Evolutionary conservation across 768 basidiomycete genomes (phyloP).

Genomic region (Podaxis sp.): DNA sequence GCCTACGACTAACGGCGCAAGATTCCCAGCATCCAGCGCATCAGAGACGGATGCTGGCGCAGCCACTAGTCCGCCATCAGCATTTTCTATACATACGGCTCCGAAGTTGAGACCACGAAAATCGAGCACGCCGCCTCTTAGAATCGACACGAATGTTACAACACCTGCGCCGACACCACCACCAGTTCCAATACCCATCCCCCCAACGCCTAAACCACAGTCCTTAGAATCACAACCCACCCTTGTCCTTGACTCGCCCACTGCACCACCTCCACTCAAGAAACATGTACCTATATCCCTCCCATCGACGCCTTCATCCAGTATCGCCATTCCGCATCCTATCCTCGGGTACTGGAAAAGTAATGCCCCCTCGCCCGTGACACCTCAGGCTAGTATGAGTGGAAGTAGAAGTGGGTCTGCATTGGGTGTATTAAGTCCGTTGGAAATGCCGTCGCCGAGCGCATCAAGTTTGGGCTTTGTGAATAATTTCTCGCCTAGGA

Average conservation of each 20-base stretch:
- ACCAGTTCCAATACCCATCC: conserved; percentile 19
- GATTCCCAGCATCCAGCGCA: background rate
- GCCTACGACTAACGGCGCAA: background rate
- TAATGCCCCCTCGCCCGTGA: conserved; percentile 19
- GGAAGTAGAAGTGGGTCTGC: background rate
- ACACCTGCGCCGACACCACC: conserved; percentile 9
- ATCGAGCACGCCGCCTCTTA: conserved; percentile 29
- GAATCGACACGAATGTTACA: conserved; percentile 30
- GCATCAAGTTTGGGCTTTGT: conserved; percentile 22
- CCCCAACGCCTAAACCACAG: conserved; percentile 10
- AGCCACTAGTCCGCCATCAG: background rate
- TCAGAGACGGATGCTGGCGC: background rate
- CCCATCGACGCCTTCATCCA: conserved; percentile 41
- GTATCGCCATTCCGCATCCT: conserved; percentile 27
- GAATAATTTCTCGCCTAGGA: conserved; percentile 27
- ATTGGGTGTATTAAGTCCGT: conserved; percentile 41
- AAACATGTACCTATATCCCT: conserved; percentile 44
- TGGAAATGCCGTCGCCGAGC: conserved; percentile 33
- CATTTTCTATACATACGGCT: conserved; percentile 3
- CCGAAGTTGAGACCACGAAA: conserved; percentile 15
- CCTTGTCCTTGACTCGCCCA: conserved; percentile 24
- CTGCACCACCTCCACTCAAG: conserved; percentile 35
- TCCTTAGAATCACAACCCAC: background rate
- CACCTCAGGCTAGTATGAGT: conserved; percentile 6
- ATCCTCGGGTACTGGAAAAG: conserved; percentile 31